phyloP scores from a whole-genome alignment of 2,329 filamentous ascomycete species.

The Phyllosticta paracitricarpa region DNA sequence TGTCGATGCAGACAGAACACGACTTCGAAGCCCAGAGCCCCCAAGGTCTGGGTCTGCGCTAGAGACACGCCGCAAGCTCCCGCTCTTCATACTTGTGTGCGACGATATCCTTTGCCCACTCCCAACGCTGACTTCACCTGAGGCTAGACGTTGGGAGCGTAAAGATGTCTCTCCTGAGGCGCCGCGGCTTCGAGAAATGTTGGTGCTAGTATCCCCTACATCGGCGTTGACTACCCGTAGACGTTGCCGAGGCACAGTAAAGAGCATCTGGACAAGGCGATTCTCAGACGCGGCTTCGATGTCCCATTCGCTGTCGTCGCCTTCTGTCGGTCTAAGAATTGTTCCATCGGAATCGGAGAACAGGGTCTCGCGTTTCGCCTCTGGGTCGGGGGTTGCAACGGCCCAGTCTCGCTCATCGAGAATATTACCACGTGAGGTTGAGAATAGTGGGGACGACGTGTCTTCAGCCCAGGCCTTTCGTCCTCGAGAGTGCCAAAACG shows the following conservation, averaged over 20 bases:
- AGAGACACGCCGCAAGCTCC: not conserved
- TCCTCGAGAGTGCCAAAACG: conserved; percentile 31
- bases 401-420: conserved; percentile 29
- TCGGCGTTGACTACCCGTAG: conserved; percentile 71
- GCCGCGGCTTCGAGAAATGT: not conserved
- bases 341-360: not conserved
- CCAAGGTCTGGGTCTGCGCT: not conserved
- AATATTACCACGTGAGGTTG: conserved; percentile 33
- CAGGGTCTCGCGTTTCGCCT: conserved; percentile 14
- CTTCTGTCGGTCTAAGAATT: conserved; percentile 16
- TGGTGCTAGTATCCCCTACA: not conserved
- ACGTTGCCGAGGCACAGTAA: conserved; percentile 80
- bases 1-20: not conserved
- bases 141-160: not conserved
- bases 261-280: conserved; percentile 56
- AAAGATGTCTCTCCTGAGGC: not conserved
- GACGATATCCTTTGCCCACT: not conserved
- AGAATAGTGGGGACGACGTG: conserved; percentile 1
- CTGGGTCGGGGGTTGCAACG: conserved; percentile 6
- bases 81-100: not conserved
- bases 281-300: conserved; percentile 38
- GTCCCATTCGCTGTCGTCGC: conserved; percentile 40
- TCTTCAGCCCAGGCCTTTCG: conserved; percentile 34
- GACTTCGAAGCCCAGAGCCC: not conserved
- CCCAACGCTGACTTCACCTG: not conserved